phyloP scores from a whole-genome alignment of 371 early-diverging fungal genomes.

The Mortierella sp. region DNA sequence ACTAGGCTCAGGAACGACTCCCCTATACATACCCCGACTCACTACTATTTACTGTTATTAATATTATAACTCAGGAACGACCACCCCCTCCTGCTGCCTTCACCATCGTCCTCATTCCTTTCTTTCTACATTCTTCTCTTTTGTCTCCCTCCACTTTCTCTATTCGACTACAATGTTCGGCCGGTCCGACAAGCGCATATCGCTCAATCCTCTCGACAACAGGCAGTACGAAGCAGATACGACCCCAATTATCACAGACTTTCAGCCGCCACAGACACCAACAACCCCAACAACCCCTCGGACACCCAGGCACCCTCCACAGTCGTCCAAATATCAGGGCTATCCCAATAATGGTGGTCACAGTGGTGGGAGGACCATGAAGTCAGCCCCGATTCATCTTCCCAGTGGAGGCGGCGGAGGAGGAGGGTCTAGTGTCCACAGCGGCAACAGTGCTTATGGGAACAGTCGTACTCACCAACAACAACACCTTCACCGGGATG shows the following conservation, averaged over 20 bases:
- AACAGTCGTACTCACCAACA: constrained; percentile 3
- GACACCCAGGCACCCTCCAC: constrained; percentile 19
- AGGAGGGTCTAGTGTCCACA: constrained; percentile 17
- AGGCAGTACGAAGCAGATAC: constrained; percentile 44
- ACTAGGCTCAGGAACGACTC: constrained; percentile 3
- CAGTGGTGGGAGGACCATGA: constrained; percentile 28
- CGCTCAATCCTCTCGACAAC: constrained; percentile 44
- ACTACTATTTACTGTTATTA: not conserved
- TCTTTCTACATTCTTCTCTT: not conserved
- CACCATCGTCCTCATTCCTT: not conserved
- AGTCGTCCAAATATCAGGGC: constrained; percentile 22
- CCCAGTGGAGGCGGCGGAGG: constrained; percentile 22
- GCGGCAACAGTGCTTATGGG: constrained; percentile 1
- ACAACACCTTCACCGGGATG: constrained; percentile 11
- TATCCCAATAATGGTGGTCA: constrained; percentile 17
- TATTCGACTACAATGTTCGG: constrained; percentile 29
- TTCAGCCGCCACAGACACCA: constrained; percentile 25
- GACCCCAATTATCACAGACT: constrained; percentile 54
- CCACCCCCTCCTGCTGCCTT: not conserved
- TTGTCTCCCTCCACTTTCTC: constrained; percentile 5
- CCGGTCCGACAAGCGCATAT: constrained; percentile 47
- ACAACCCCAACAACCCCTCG: constrained; percentile 37
- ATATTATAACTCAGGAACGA: not conserved
- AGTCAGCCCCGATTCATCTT: constrained; percentile 46
- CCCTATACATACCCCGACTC: not conserved